Conservation (phyloP, 768 basidiomycete species). For the Russula brevipes region DNA sequence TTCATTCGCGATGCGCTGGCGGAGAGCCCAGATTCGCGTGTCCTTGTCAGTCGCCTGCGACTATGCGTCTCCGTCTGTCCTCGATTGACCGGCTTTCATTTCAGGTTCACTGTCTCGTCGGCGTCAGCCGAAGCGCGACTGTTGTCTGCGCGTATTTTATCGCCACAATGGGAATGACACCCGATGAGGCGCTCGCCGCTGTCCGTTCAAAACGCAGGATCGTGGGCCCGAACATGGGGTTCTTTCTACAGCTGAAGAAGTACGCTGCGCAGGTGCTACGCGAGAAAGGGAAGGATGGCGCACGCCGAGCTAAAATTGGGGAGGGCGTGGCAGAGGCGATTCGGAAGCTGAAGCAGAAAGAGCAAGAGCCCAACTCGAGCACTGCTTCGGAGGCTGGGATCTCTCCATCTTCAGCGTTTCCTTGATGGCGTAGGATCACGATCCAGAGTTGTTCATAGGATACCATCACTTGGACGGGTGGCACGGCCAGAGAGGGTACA, state of each 20-base stretch:
- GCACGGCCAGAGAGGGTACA: too few relatives aligned
- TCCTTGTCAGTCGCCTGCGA: conserved; percentile 39
- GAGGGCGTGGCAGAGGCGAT: conserved; percentile 10
- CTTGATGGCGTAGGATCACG: neutral
- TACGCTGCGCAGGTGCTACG: neutral
- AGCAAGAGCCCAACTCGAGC: neutral
- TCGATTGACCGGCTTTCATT: neutral
- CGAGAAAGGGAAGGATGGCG: neutral
- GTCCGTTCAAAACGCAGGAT: conserved; percentile 28
- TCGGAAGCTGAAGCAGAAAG: conserved; percentile 4
- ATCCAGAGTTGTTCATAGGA: neutral
- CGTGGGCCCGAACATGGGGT: conserved; percentile 33
- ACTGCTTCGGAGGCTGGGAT: neutral
- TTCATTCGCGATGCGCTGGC: conserved; percentile 49
- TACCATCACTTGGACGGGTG: neutral
- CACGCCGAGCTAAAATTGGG: neutral
- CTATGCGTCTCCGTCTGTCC: neutral
- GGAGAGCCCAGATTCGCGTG: conserved; percentile 40
- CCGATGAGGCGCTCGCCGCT: conserved; percentile 29
- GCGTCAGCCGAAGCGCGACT: conserved; percentile 71
- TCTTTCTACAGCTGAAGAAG: conserved; percentile 29
- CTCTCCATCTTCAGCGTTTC: neutral
- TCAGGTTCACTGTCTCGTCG: conserved; percentile 74
- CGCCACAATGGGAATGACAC: conserved; percentile 29
- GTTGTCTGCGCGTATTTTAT: conserved; percentile 66